phyloP scores from a whole-genome alignment of 2,329 filamentous ascomycete species.

The Fusarium xyrophilum region DNA sequence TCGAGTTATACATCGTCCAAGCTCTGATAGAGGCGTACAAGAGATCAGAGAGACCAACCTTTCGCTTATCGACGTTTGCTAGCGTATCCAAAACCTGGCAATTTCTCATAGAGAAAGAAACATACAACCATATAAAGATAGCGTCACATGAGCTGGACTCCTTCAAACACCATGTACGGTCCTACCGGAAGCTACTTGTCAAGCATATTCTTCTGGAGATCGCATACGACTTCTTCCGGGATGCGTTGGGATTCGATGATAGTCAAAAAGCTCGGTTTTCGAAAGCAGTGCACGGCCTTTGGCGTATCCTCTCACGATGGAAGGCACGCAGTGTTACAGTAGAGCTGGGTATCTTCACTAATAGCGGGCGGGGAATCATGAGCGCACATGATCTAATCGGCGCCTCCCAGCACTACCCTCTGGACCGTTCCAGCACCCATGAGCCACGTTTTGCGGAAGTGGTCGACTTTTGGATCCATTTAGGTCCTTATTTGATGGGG shows the following conservation, averaged over 20 bases:
- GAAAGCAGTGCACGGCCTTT: neutral
- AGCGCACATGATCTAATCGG: no score
- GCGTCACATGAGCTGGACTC: neutral
- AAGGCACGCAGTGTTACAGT: slow-evolving; percentile 6
- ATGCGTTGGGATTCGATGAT: no score
- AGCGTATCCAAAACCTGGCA: slow-evolving; percentile 17
- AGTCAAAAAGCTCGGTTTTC: neutral
- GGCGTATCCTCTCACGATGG: slow-evolving; percentile 18
- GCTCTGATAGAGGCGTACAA: neutral
- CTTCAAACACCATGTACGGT: neutral
- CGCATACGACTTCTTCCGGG: neutral
- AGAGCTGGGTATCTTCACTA: slow-evolving; percentile 16
- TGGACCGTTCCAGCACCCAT: no score
- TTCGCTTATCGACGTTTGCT: neutral
- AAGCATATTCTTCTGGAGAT: slow-evolving; percentile 16
- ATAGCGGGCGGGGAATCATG: fast-evolving
- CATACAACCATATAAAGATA: neutral
- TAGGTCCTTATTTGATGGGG: neutral
- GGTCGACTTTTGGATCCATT: no score
- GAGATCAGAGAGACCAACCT: fast-evolving
- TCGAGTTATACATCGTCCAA: neutral
- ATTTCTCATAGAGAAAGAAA: neutral
- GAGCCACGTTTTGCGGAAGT: no score
- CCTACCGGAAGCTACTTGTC: neutral
- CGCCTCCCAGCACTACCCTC: no score